Evolutionary conservation across 2,329 filamentous ascomycete species (phyloP).

Genomic region (Colletotrichum tanaceti): DNA sequence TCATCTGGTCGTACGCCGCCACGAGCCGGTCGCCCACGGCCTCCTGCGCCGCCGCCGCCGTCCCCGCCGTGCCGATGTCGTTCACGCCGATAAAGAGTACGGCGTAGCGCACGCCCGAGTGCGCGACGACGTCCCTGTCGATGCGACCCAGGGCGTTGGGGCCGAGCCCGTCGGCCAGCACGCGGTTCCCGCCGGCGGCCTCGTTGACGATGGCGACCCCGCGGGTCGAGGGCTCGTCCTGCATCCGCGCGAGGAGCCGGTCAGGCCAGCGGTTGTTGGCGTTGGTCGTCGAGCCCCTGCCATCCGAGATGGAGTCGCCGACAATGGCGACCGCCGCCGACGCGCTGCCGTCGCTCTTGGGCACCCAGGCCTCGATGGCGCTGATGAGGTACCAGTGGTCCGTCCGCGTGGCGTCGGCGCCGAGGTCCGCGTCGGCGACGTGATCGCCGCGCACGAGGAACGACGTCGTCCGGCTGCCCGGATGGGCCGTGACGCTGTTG

Average conservation of each 20-base stretch:
- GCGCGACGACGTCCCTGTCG: conserved; percentile 70
- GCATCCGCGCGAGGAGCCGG: conserved; percentile 57
- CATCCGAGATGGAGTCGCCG: conserved; percentile 76
- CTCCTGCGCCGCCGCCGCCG: conserved; percentile 56
- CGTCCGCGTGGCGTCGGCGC: conserved; percentile 41
- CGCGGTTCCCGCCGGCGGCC: conserved; percentile 72
- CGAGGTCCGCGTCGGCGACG: conserved; percentile 56
- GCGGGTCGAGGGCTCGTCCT: conserved; percentile 50
- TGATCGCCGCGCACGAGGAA: conserved; percentile 66
- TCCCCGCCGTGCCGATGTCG: conserved; percentile 67
- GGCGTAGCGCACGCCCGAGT: conserved; percentile 64
- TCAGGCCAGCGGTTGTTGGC: conserved; percentile 63
- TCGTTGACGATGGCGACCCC: conserved; percentile 67
- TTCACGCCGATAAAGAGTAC: conserved; percentile 74
- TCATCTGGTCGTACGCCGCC: conserved; percentile 67
- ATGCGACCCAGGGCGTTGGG: conserved; percentile 68
- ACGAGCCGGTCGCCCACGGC: conserved; percentile 61
- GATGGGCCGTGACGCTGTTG: conserved; percentile 69
- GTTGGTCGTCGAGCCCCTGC: conserved; percentile 69
- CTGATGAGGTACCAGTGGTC: conserved; percentile 71
- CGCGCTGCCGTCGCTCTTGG: conserved; percentile 40
- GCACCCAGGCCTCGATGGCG: conserved; percentile 65
- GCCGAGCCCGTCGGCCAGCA: conserved; percentile 69
- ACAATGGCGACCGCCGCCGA: conserved; percentile 64
- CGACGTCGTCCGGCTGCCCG: conserved; percentile 68